Evolutionary conservation across 2,329 filamentous ascomycete genomes (phyloP).

Genomic region (Bipolaris zeicola): DNA sequence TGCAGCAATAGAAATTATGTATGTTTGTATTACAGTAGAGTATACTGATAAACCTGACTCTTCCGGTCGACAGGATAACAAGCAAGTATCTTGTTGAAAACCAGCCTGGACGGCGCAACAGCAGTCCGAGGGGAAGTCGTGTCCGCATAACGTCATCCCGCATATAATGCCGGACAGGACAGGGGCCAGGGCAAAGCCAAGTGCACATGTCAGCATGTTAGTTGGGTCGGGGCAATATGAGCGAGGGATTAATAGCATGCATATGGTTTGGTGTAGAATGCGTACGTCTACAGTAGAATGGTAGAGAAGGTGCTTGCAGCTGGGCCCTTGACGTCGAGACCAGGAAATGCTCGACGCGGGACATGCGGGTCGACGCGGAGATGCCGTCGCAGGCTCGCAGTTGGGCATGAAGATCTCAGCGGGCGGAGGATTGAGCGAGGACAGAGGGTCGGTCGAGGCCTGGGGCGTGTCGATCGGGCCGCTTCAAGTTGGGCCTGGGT

Average conservation of each 20-base stretch:
- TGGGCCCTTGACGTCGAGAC: neutral
- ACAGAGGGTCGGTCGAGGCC: constrained; percentile 24
- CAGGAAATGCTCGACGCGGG: constrained; percentile 3
- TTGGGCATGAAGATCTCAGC: constrained; percentile 20
- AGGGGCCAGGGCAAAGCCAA: neutral
- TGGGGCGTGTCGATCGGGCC: constrained; percentile 17
- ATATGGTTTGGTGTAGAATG: neutral
- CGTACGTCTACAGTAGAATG: neutral
- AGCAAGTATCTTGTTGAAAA: neutral
- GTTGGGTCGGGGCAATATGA: constrained; percentile 1
- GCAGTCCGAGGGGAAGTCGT: constrained; percentile 5
- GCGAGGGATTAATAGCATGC: neutral
- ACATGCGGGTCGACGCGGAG: constrained; percentile 27
- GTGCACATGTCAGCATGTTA: constrained; percentile 4
- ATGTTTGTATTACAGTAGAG: no score
- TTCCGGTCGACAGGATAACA: constrained; percentile 1
- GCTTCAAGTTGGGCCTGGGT: constrained; percentile 12
- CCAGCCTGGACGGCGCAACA: constrained; percentile 2
- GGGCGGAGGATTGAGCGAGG: constrained; percentile 5
- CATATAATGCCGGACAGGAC: constrained; percentile 11
- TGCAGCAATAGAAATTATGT: neutral
- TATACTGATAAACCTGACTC: no score
- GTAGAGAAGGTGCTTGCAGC: neutral
- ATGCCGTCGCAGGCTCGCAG: constrained; percentile 9
- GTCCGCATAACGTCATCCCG: constrained; percentile 15